Conservation (phyloP, 2,329 filamentous ascomycete genomes). For the Penicillium decumbens region DNA sequence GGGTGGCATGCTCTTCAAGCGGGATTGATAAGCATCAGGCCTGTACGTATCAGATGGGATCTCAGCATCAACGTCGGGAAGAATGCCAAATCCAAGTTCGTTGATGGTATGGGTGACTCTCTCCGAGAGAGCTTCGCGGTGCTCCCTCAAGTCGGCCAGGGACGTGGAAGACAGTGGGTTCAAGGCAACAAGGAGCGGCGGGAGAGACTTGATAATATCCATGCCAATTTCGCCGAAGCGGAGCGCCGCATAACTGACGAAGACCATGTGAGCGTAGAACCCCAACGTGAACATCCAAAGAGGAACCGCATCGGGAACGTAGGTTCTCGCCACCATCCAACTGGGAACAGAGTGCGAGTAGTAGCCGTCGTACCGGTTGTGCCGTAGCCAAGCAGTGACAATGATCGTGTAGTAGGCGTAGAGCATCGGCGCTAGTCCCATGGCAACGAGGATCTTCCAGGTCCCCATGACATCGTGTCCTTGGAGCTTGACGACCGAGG, state of each 20-base stretch:
- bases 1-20: constrained; percentile 25
- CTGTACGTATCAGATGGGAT: constrained; percentile 53
- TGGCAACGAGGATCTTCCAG: constrained; percentile 82
- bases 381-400: constrained; percentile 68
- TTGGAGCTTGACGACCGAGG: constrained; percentile 78
- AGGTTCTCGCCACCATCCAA: constrained; percentile 29
- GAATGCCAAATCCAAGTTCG: constrained; percentile 85
- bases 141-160: constrained; percentile 66
- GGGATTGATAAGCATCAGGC: constrained; percentile 23
- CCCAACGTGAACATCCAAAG: constrained; percentile 68
- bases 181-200: constrained; percentile 75
- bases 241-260: constrained; percentile 82
- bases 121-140: constrained; percentile 66
- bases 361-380: constrained; percentile 68
- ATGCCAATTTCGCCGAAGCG: constrained; percentile 92
- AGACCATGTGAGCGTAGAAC: constrained; percentile 73
- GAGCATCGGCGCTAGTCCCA: constrained; percentile 71
- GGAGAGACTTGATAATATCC: constrained; percentile 91
- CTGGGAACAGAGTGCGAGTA: constrained; percentile 17
- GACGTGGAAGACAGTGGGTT: constrained; percentile 77
- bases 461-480: constrained; percentile 82
- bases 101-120: constrained; percentile 88
- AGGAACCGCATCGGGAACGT: constrained; percentile 70
- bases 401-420: constrained; percentile 74
- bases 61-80: constrained; percentile 79